Evolutionary conservation across 225 moss, liverwort and hornwort genomes (phyloP).

Genomic region (Pleurozium schreberi): DNA sequence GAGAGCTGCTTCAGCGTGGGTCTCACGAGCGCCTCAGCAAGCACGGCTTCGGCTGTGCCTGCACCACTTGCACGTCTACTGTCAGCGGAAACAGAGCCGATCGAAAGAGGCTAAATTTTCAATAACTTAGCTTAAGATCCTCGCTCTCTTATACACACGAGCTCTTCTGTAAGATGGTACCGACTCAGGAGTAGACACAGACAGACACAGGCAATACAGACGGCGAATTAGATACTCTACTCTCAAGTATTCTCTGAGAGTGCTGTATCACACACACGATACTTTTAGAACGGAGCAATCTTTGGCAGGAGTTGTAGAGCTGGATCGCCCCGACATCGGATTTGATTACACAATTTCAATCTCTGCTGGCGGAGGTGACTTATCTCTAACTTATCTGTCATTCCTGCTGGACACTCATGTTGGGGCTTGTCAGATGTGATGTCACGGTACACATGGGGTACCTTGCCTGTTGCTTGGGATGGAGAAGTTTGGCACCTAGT

Average conservation of each 20-base stretch:
- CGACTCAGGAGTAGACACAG: background rate
- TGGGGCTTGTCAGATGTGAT: slow-evolving; percentile 3
- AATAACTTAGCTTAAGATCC: background rate
- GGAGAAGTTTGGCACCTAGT: slow-evolving; percentile 12
- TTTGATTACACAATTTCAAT: background rate
- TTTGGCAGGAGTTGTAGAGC: background rate
- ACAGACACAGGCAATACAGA: background rate
- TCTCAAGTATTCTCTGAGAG: background rate
- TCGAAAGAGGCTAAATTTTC: background rate
- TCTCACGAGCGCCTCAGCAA: background rate
- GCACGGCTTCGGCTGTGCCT: background rate
- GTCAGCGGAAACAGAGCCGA: background rate
- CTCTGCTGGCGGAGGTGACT: slow-evolving; percentile 6
- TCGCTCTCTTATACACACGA: background rate
- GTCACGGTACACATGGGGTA: slow-evolving; percentile 3
- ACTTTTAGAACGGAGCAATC: background rate
- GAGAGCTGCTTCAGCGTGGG: slow-evolving; percentile 1
- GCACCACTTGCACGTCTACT: background rate
- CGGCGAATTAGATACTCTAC: background rate
- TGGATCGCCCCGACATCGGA: background rate
- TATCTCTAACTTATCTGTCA: background rate
- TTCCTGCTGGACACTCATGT: background rate
- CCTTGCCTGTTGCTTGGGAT: slow-evolving; percentile 6
- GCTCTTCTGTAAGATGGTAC: background rate
- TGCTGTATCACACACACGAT: background rate